Evolutionary conservation across 148 eudicot genomes (phyloP), one percentile per base, ranked within the genome.

Genomic region (Simmondsia chinensis): DNA sequence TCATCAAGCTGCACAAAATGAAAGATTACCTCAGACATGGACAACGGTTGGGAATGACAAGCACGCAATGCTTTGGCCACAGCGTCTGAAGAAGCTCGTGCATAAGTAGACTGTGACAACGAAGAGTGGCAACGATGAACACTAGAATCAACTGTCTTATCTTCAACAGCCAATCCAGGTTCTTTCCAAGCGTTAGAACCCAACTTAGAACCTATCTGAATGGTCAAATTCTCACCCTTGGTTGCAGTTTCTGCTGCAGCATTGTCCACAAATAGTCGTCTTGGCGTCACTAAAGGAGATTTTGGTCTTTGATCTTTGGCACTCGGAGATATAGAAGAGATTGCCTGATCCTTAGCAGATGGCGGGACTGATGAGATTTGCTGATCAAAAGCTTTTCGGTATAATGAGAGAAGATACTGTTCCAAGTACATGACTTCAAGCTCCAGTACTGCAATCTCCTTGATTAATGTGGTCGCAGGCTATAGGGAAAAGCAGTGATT

Each of bases 1-100:
- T 24, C 7, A 4, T 33, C 11, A 36, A 2, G 11, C 6, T 18
- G 36, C 23, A 12, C 21, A 47, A 2, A 25, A 26, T 20, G 35
- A 38, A 16, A 12, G 7, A n/a, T 37, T 74, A 82, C 93, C 86
- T 75, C 82, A 57, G 56, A 24, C 82, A 77, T 79, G 33, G 95
- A 86, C 66, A 82, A 57, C 1, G 95, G 99, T 57, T 82, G 99
- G 40, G 99, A 91, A 68, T 91, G 85, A 49, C 99, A 86, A 20
- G 83, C 73, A 50, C 79, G 82, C 51, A 78, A 48, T n/a, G 78
- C 85, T 53, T 69, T 69, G 29, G 64, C 63, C 14, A 71, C 39
- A 41, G 72, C 20, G 33, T 78, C 79, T 5, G 89, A 76, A 46
- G 82, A 74, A 42, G 64, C 61, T 67, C 64, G 57, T 20, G 62